Conservation (phyloP, 768 basidiomycete genomes). For the Epithele typhae region DNA sequence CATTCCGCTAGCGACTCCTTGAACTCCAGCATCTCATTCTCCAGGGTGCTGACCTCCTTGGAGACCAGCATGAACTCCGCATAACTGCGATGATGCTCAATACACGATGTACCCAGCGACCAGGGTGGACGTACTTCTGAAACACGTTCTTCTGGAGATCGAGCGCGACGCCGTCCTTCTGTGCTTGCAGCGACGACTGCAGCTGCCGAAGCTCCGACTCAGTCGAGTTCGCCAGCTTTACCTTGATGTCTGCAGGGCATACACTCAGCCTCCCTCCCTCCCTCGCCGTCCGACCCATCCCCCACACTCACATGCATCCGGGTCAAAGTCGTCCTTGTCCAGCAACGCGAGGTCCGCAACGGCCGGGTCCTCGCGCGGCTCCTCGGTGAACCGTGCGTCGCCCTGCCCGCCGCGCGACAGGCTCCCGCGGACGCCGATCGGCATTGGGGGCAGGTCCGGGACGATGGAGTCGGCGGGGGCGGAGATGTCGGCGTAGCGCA, state of each 20-base stretch:
- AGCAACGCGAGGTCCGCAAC: slow-evolving; percentile 55
- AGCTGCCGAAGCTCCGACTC: slow-evolving; percentile 74
- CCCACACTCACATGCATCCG: slow-evolving; percentile 73
- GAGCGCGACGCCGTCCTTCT: slow-evolving; percentile 67
- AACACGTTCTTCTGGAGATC: slow-evolving; percentile 92
- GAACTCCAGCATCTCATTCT: slow-evolving; percentile 97
- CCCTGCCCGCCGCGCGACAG: slow-evolving; percentile 19
- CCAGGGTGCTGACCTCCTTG: slow-evolving; percentile 93
- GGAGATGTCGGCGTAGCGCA: slow-evolving; percentile 86
- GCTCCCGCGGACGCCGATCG: slow-evolving; percentile 37
- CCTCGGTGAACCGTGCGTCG: slow-evolving; percentile 30
- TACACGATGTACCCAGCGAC: neutral
- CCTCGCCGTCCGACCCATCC: too few species aligned
- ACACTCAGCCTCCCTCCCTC: too few species aligned
- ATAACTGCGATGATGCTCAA: slow-evolving; percentile 58
- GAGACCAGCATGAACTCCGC: slow-evolving; percentile 96
- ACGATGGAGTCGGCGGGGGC: slow-evolving; percentile 54
- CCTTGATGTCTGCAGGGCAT: slow-evolving; percentile 55
- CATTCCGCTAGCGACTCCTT: slow-evolving; percentile 93
- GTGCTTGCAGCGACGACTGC: slow-evolving; percentile 67
- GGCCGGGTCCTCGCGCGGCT: slow-evolving; percentile 57
- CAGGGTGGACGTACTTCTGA: slow-evolving; percentile 64
- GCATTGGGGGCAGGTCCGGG: slow-evolving; percentile 58
- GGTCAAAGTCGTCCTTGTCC: slow-evolving; percentile 79
- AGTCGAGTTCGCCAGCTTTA: slow-evolving; percentile 86